phyloP scores from a whole-genome alignment of 2,329 filamentous ascomycete genomes.

The Penicillium rolfsii region DNA sequence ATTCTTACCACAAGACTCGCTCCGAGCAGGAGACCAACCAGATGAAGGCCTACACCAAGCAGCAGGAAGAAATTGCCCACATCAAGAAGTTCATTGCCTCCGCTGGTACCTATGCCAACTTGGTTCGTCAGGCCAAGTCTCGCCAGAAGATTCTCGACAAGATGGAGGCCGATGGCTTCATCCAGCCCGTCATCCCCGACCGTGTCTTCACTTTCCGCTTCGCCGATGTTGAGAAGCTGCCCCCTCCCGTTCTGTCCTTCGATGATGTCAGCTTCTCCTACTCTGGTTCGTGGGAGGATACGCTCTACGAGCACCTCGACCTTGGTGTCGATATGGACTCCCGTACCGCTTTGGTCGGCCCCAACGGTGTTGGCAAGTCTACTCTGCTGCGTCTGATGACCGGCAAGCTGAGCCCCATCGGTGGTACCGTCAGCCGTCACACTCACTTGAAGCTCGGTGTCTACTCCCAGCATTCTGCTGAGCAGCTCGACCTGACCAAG shows the following conservation, averaged over 20 bases:
- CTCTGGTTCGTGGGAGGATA: slow-evolving; percentile 84
- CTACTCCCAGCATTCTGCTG: slow-evolving; percentile 97
- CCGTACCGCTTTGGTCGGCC: slow-evolving; percentile 91
- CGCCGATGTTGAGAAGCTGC: slow-evolving; percentile 98
- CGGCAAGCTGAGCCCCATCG: slow-evolving; percentile 84
- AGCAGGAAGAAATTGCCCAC: slow-evolving; percentile 98
- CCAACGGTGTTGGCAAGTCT: slow-evolving; percentile 99
- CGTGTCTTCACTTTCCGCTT: slow-evolving; percentile 97
- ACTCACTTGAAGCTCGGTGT: slow-evolving; percentile 98
- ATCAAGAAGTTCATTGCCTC: slow-evolving; percentile 99
- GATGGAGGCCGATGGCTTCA: slow-evolving; percentile 99
- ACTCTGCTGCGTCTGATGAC: slow-evolving; percentile 96
- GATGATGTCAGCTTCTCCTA: slow-evolving; percentile 98
- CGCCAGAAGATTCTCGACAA: slow-evolving; percentile 99
- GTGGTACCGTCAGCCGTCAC: slow-evolving; percentile 82
- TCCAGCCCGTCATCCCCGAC: slow-evolving; percentile 84
- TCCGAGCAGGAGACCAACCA: slow-evolving; percentile 95
- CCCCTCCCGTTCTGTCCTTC: slow-evolving; percentile 92
- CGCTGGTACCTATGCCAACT: slow-evolving; percentile 98
- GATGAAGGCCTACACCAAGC: slow-evolving; percentile 98
- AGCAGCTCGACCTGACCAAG: slow-evolving; percentile 98
- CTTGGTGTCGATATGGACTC: slow-evolving; percentile 99
- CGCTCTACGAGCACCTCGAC: slow-evolving; percentile 94
- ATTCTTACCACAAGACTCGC: slow-evolving; percentile 94
- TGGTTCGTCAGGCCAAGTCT: slow-evolving; percentile 98